Conservation (phyloP, 495 filamentous ascomycete species). For the Penicillium desertorum region DNA sequence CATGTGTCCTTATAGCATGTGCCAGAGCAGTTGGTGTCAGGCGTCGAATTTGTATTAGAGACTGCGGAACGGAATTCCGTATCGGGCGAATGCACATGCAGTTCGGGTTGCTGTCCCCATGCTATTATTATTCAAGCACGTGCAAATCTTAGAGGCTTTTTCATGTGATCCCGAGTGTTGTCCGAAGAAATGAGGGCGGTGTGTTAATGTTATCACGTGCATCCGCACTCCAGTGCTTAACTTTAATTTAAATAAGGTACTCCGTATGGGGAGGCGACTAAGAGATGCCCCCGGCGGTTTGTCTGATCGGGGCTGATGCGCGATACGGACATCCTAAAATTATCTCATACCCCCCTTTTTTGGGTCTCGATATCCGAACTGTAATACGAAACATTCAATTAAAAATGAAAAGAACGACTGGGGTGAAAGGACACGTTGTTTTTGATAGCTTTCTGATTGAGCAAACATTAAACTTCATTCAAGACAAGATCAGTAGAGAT, state of each 20-base stretch:
- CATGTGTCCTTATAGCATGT: no score
- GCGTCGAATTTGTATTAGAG: neutral
- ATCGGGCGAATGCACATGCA: neutral
- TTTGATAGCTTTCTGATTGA: neutral
- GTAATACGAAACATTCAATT: neutral
- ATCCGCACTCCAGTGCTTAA: neutral
- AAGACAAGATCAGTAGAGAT: neutral
- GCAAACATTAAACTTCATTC: neutral
- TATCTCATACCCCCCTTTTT: neutral
- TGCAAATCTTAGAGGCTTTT: neutral
- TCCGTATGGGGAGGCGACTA: neutral
- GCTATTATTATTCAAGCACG: neutral
- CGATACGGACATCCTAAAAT: neutral
- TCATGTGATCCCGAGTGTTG: neutral
- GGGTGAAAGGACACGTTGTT: neutral
- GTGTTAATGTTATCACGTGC: neutral
- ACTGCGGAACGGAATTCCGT: neutral
- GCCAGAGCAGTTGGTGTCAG: no score
- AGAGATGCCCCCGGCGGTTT: neutral
- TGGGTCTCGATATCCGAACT: neutral
- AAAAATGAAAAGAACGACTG: neutral
- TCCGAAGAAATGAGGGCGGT: neutral
- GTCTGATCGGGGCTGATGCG: neutral
- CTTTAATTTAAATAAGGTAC: neutral
- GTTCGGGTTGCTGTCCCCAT: neutral